Evolutionary conservation across 495 filamentous ascomycete species (phyloP).

Genomic region (Trichocladium uniseriatum): DNA sequence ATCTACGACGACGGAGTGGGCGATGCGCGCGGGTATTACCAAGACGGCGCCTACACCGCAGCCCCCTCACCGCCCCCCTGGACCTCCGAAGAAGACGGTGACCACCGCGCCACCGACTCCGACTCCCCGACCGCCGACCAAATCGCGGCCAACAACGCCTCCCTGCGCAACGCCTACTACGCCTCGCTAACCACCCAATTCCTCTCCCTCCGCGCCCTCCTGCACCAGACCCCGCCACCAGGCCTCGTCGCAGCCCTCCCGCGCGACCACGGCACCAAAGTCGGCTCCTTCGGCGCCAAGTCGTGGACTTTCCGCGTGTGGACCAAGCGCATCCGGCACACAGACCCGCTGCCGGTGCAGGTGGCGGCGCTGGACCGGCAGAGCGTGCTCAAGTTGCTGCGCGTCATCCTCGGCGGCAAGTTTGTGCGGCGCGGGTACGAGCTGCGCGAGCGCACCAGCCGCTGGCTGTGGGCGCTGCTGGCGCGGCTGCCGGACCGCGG

Average conservation of each 20-base stretch:
- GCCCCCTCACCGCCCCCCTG: slow-evolving; percentile 25
- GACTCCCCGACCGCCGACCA: slow-evolving; percentile 14
- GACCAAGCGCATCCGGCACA: slow-evolving; percentile 38
- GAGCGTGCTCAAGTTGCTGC: slow-evolving; percentile 48
- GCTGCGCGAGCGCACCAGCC: slow-evolving; percentile 40
- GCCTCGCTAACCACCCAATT: slow-evolving; percentile 53
- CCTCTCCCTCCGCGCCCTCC: slow-evolving; percentile 44
- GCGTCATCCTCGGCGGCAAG: slow-evolving; percentile 35
- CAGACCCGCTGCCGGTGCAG: slow-evolving; percentile 58
- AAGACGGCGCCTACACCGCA: slow-evolving; percentile 63
- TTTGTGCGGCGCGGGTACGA: slow-evolving; percentile 39
- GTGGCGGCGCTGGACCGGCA: slow-evolving; percentile 58
- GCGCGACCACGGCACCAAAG: slow-evolving; percentile 46
- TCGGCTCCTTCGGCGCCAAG: slow-evolving; percentile 36
- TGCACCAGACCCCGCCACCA: slow-evolving; percentile 47
- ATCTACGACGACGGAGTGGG: slow-evolving; percentile 36
- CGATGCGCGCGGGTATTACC: slow-evolving; percentile 52
- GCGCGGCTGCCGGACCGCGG: slow-evolving; percentile 48
- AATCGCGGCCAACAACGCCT: slow-evolving; percentile 43
- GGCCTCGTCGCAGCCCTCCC: slow-evolving; percentile 43
- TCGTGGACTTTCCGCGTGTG: slow-evolving; percentile 42
- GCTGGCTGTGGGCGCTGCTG: slow-evolving; percentile 56
- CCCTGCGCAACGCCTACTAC: slow-evolving; percentile 49
- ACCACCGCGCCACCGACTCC: background rate
- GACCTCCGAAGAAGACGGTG: background rate